Percentiles rank a stretch among this genome's conserved stretches.
Evolutionary conservation across 139 green algal genomes (phyloP).

Genomic region (Coccomyxa sp.): DNA sequence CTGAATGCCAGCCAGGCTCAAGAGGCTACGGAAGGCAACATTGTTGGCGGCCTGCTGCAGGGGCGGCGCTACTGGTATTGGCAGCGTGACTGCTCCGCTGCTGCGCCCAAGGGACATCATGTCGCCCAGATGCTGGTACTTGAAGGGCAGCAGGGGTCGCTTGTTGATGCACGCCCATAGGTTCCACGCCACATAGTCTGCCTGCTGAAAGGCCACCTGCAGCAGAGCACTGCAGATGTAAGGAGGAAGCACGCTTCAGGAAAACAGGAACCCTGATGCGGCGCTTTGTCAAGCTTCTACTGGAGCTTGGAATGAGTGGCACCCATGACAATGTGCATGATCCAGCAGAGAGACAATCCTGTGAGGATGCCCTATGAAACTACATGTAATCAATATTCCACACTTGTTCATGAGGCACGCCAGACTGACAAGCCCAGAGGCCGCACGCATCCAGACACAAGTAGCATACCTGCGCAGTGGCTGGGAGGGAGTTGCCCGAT

Average conservation of each 20-base stretch:
- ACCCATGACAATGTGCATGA: not conserved
- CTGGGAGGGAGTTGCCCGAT: slow-evolving; percentile 1
- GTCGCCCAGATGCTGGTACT: slow-evolving; percentile 95
- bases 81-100: slow-evolving; percentile 76
- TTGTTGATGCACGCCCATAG: slow-evolving; percentile 91
- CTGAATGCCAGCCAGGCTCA: slow-evolving; percentile 41
- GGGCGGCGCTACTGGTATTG: slow-evolving; percentile 47
- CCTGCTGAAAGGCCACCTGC: slow-evolving; percentile 97
- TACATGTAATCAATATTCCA: too few species aligned
- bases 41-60: slow-evolving; percentile 38
- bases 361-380: too few species aligned
- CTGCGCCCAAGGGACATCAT: slow-evolving; percentile 92
- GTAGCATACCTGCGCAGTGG: slow-evolving; percentile 25
- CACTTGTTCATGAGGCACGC: too few species aligned
- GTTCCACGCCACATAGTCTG: slow-evolving; percentile 98
- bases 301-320: not conserved
- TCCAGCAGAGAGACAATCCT: too few species aligned
- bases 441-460: too few species aligned
- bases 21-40: slow-evolving; percentile 58
- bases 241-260: too few species aligned
- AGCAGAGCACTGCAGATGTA: not conserved
- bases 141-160: slow-evolving; percentile 87
- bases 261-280: too few species aligned
- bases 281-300: not conserved
- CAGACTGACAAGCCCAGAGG: too few species aligned